Conservation (phyloP, 2,329 filamentous ascomycete species). For the Fusarium sp. region DNA sequence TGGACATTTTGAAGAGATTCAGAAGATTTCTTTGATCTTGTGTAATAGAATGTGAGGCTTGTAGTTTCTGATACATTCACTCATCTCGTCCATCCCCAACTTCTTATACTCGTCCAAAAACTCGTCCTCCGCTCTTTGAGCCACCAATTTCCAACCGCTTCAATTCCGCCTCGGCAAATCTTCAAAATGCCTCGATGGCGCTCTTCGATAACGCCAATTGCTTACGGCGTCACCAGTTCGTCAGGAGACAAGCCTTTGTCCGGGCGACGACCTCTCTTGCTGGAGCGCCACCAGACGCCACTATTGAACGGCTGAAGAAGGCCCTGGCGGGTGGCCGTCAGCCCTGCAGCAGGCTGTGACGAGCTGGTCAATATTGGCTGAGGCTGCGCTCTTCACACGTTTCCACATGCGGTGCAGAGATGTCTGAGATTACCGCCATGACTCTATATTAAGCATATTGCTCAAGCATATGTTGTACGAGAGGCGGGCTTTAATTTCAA, state of each 20-base stretch:
- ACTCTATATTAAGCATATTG: slow-evolving; percentile 7
- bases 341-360: background rate
- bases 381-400: background rate
- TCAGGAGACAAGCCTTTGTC: background rate
- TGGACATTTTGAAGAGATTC: background rate
- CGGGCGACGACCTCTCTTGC: background rate
- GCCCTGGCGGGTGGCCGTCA: background rate
- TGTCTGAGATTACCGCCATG: background rate
- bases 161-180: slow-evolving; percentile 1
- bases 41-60: background rate
- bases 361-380: background rate
- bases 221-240: background rate
- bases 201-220: background rate
- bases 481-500: background rate
- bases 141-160: background rate
- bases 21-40: background rate
- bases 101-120: slow-evolving; percentile 9
- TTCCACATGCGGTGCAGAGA: background rate
- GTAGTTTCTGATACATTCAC: background rate
- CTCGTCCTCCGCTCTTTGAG: background rate
- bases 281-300: slow-evolving; percentile 3
- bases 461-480: background rate
- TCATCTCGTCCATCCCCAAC: background rate
- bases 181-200: background rate
- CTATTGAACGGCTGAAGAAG: background rate